Percentiles rank a stretch among this genome's conserved stretches.
phyloP scores from a whole-genome alignment of 148 eudicot genomes.

The Rhododendron kiyosumense region DNA sequence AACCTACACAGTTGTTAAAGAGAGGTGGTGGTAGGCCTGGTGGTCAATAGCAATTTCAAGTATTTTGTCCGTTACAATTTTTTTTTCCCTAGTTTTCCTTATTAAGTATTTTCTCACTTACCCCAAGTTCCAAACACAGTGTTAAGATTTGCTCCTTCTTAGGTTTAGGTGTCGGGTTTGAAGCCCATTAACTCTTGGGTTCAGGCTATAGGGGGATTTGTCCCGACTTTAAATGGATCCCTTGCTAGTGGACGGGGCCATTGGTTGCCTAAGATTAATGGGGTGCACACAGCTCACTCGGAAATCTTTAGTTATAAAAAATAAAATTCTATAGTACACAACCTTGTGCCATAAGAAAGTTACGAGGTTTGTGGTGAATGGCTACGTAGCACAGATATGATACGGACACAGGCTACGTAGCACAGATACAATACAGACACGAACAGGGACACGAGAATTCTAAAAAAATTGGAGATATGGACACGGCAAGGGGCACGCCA shows the following conservation, averaged over 20 bases:
- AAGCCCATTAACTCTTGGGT: not conserved
- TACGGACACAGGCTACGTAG: too few species aligned
- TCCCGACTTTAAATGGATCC: not conserved
- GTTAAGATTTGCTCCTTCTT: not conserved
- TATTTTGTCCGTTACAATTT: too few species aligned
- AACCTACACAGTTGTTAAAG: too few species aligned
- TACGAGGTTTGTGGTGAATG: not conserved
- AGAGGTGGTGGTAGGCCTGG: too few species aligned
- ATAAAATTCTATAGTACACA: not conserved
- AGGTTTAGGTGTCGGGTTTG: not conserved
- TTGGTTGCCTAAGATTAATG: not conserved
- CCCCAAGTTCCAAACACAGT: not conserved
- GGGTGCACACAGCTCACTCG: not conserved
- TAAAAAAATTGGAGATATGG: too few species aligned
- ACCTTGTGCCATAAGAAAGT: not conserved
- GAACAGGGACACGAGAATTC: too few species aligned
- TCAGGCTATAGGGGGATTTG: not conserved
- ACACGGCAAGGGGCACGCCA: too few species aligned
- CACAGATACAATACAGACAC: too few species aligned
- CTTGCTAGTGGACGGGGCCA: not conserved
- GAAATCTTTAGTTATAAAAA: not conserved
- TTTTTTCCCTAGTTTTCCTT: not conserved
- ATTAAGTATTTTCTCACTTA: too few species aligned
- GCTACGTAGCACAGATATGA: too few species aligned
- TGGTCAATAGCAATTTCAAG: too few species aligned